phyloP scores from a whole-genome alignment of 2,329 filamentous ascomycete genomes.

The Gaeumannomyces tritici region DNA sequence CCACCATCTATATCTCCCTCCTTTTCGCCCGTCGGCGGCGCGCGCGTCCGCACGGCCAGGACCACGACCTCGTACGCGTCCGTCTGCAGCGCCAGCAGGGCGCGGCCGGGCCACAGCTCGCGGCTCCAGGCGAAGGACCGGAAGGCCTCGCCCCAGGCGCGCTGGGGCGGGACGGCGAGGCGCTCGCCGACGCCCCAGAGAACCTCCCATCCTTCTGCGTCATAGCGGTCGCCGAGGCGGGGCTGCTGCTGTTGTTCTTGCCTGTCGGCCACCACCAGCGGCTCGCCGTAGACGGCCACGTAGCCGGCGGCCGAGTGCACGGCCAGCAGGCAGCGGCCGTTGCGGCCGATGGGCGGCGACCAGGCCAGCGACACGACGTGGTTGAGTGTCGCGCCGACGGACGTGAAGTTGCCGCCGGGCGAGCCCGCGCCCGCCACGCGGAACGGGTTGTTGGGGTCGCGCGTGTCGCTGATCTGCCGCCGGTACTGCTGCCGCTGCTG shows the following conservation, averaged over 20 bases:
- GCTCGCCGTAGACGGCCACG: constrained; percentile 42
- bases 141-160: constrained; percentile 33
- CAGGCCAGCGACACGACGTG: constrained; percentile 44
- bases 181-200: constrained; percentile 47
- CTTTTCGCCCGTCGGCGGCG: constrained; percentile 14
- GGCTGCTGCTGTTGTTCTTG: neutral
- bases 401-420: constrained; percentile 29
- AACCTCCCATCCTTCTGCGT: constrained; percentile 36
- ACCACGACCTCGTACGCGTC: constrained; percentile 40
- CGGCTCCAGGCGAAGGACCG: constrained; percentile 44
- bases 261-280: neutral
- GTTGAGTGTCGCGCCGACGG: constrained; percentile 40
- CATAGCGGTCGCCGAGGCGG: constrained; percentile 16
- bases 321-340: constrained; percentile 39
- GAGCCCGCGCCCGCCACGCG: constrained; percentile 28
- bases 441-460: constrained; percentile 16
- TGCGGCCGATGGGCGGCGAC: constrained; percentile 49
- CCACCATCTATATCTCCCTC: constrained; percentile 10
- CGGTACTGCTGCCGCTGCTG: neutral
- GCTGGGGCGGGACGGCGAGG: constrained; percentile 33
- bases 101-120: constrained; percentile 28
- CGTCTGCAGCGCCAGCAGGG: constrained; percentile 41
- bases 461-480: neutral
- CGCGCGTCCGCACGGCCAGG: constrained; percentile 26
- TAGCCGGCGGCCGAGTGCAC: constrained; percentile 40